A percentile compares a stretch with the other conserved stretches of the same genome.
Evolutionary conservation across 176 grass and related monocot genomes (phyloP).

Genomic region (Thinopyrum elongatum): DNA sequence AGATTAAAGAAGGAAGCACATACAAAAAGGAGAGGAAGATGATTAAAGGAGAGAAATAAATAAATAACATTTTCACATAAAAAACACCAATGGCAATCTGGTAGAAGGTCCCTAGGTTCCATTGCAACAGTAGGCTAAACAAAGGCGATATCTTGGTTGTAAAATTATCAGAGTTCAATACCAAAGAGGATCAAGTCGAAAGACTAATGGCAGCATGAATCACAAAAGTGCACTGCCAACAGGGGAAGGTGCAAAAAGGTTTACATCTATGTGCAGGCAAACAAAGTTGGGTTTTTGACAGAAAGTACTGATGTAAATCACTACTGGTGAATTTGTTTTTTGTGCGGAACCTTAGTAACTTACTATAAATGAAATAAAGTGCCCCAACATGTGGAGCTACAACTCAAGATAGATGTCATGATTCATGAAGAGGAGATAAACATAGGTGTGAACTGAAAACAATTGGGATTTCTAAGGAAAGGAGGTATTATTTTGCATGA

Average conservation of each 20-base stretch:
- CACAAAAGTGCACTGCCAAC: too few relatives aligned
- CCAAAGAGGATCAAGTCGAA: background rate
- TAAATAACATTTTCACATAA: background rate
- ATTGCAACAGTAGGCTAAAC: background rate
- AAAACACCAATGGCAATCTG: background rate
- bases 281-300: background rate
- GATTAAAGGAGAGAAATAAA: too few relatives aligned
- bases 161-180: slow-evolving; percentile 13
- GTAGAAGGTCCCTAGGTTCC: background rate
- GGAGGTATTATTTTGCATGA: too few relatives aligned
- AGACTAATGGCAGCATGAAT: background rate
- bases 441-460: too few relatives aligned
- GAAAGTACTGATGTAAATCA: background rate
- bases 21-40: background rate
- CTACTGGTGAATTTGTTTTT: too few relatives aligned
- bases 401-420: too few relatives aligned
- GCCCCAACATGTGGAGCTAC: too few relatives aligned
- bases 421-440: too few relatives aligned
- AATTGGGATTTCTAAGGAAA: too few relatives aligned
- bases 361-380: background rate
- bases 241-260: background rate
- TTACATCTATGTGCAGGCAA: background rate
- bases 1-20: too few relatives aligned
- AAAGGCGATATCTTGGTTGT: slow-evolving; percentile 16
- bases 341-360: too few relatives aligned